phyloP scores from a whole-genome alignment of 371 early-diverging fungal genomes.

The Actinomortierella ambigua region DNA sequence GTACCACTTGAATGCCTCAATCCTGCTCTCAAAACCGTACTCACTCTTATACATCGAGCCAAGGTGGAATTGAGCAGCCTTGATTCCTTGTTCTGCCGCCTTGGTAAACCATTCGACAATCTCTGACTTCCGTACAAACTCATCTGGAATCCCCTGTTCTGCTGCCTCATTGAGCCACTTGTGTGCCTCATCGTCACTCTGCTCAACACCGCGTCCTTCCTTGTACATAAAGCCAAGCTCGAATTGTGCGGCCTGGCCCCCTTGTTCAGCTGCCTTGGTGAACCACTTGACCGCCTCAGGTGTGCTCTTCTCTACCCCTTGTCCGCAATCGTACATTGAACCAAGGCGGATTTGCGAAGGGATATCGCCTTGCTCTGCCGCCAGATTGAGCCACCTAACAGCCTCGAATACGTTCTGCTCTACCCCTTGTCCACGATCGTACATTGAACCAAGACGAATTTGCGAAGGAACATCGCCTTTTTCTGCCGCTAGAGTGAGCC shows the following conservation, averaged over 20 bases:
- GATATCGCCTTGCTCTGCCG: slow-evolving; percentile 61
- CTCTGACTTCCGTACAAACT: slow-evolving; percentile 74
- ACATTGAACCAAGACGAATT: slow-evolving; percentile 80
- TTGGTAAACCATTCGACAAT: slow-evolving; percentile 74
- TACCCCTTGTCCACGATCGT: slow-evolving; percentile 77
- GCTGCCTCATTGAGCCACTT: slow-evolving; percentile 75
- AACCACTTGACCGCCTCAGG: slow-evolving; percentile 72
- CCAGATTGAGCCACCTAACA: slow-evolving; percentile 66
- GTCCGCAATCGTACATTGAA: slow-evolving; percentile 81
- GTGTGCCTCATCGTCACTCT: slow-evolving; percentile 63
- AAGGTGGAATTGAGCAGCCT: slow-evolving; percentile 81
- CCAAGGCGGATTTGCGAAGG: slow-evolving; percentile 83
- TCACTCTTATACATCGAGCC: slow-evolving; percentile 93
- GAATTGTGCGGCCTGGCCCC: slow-evolving; percentile 83
- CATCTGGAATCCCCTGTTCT: slow-evolving; percentile 59
- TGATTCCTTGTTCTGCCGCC: slow-evolving; percentile 72
- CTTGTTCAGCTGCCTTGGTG: slow-evolving; percentile 64
- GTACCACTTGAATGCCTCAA: slow-evolving; percentile 84
- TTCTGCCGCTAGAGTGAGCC: slow-evolving; percentile 54
- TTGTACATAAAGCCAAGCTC: slow-evolving; percentile 79
- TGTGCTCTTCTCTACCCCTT: slow-evolving; percentile 65
- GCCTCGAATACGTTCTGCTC: slow-evolving; percentile 64
- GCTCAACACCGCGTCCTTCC: slow-evolving; percentile 73
- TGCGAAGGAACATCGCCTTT: slow-evolving; percentile 68
- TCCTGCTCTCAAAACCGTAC: slow-evolving; percentile 68